A percentile compares a stretch with the other conserved stretches of the same genome.
Evolutionary conservation across 805 yeast species (phyloP).

Genomic region (Lachancea sp.): DNA sequence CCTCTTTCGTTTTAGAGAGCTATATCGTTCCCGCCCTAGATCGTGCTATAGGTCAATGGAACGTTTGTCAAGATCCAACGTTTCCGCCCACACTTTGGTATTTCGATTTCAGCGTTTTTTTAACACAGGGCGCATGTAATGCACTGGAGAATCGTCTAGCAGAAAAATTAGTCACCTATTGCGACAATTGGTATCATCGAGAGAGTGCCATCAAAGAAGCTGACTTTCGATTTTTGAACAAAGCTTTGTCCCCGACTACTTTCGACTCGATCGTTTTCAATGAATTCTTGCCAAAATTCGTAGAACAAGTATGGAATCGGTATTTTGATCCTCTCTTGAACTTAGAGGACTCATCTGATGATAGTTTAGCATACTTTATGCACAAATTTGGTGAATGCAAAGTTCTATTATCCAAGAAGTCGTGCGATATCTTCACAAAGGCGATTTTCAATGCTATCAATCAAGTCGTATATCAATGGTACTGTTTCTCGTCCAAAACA

Average conservation of each 20-base stretch:
- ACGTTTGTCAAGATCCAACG: constrained; percentile 5
- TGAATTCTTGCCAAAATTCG: constrained; percentile 14
- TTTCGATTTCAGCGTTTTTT: constrained; percentile 16
- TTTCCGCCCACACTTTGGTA: constrained; percentile 16
- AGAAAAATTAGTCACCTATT: constrained; percentile 14
- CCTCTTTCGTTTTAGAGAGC: constrained; percentile 25
- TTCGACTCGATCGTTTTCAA: constrained; percentile 11
- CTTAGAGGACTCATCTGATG: constrained; percentile 15
- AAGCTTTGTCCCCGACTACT: constrained; percentile 11
- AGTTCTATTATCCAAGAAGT: constrained; percentile 11
- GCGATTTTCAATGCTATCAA: constrained; percentile 22
- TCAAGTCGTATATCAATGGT: constrained; percentile 23
- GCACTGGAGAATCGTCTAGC: constrained; percentile 9
- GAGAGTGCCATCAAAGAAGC: constrained; percentile 4
- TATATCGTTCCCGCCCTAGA: constrained; percentile 37
- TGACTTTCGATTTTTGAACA: constrained; percentile 14
- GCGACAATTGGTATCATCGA: constrained; percentile 20
- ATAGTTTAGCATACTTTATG: constrained; percentile 15
- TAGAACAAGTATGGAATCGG: constrained; percentile 21
- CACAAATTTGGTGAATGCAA: constrained; percentile 13
- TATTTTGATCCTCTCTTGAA: constrained; percentile 23
- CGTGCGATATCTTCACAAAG: constrained; percentile 10
- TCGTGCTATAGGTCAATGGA: constrained; percentile 35
- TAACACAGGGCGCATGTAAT: constrained; percentile 5
- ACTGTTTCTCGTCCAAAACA: constrained; percentile 12